Evolutionary conservation across 305 asterid species (phyloP).

Genomic region (Andrographis paniculata): DNA sequence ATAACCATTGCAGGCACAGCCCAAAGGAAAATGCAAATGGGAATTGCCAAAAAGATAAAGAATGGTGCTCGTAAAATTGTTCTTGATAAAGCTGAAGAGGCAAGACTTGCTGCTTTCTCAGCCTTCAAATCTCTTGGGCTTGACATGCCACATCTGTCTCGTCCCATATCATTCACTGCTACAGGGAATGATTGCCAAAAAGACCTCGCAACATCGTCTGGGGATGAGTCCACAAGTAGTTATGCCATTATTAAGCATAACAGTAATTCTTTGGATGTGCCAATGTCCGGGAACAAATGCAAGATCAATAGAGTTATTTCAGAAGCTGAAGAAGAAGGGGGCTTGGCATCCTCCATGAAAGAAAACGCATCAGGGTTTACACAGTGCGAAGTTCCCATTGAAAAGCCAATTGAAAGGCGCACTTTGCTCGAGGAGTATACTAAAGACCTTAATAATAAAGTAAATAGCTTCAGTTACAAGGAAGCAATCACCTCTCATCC

Average conservation of each 20-base stretch:
- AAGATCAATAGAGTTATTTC: slow-evolving; percentile 20
- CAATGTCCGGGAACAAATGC: slow-evolving; percentile 23
- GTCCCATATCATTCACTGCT: slow-evolving; percentile 36
- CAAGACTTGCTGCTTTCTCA: slow-evolving; percentile 88
- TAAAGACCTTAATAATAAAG: slow-evolving; percentile 19
- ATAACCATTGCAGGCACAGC: slow-evolving; percentile 39
- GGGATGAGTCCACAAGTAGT: slow-evolving; percentile 67
- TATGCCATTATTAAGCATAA: slow-evolving; percentile 31
- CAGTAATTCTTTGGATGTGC: slow-evolving; percentile 23
- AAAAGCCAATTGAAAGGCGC: slow-evolving; percentile 30
- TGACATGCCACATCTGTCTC: slow-evolving; percentile 55
- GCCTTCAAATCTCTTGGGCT: slow-evolving; percentile 93
- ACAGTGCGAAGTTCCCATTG: slow-evolving; percentile 22
- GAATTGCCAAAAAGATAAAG: slow-evolving; percentile 90
- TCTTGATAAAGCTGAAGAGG: slow-evolving; percentile 98
- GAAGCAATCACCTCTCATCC: slow-evolving; percentile 27
- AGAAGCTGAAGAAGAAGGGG: slow-evolving; percentile 29
- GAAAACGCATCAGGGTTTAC: slow-evolving; percentile 23
- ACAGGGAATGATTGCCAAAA: slow-evolving; percentile 34
- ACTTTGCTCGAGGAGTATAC: slow-evolving; percentile 30
- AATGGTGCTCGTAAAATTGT: slow-evolving; percentile 93
- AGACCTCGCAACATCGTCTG: slow-evolving; percentile 48
- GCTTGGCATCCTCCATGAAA: slow-evolving; percentile 20
- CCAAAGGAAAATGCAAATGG: slow-evolving; percentile 65
- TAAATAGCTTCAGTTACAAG: slow-evolving; percentile 19